Evolutionary conservation across 768 basidiomycete genomes (phyloP).

Genomic region (Collybia sp.): DNA sequence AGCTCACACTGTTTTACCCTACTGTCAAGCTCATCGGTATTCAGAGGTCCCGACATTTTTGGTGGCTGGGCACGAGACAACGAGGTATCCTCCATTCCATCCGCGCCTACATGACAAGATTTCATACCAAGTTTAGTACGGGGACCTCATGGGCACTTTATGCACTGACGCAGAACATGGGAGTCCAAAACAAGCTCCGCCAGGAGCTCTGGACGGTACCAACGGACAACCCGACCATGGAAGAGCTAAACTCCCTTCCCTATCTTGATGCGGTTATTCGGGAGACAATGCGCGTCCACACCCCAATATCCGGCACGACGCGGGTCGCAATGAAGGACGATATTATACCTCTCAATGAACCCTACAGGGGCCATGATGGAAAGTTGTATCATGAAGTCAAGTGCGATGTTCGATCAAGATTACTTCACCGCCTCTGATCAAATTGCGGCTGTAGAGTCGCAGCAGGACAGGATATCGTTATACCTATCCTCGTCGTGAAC

Average conservation of each 20-base stretch:
- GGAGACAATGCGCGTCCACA: constrained; percentile 53
- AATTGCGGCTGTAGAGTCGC: constrained; percentile 15
- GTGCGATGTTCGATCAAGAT: constrained; percentile 18
- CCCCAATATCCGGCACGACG: constrained; percentile 40
- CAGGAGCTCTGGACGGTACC: constrained; percentile 48
- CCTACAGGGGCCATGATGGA: constrained; percentile 40
- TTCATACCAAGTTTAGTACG: constrained; percentile 20
- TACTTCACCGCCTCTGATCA: background rate
- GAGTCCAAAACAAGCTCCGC: constrained; percentile 51
- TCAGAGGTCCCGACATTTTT: constrained; percentile 47
- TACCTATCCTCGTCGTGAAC: constrained; percentile 54
- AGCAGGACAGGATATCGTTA: constrained; percentile 40
- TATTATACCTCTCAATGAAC: constrained; percentile 41
- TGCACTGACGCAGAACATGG: constrained; percentile 41
- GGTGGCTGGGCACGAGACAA: constrained; percentile 45
- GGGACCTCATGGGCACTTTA: constrained; percentile 57
- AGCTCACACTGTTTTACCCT: background rate
- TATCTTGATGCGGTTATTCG: constrained; percentile 67
- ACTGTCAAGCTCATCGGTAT: background rate
- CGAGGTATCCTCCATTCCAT: constrained; percentile 20
- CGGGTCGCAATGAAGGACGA: constrained; percentile 49
- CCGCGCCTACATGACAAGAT: background rate
- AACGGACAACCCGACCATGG: constrained; percentile 63
- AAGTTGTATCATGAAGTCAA: constrained; percentile 30
- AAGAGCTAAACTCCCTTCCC: constrained; percentile 57